These are phyloP conservation scores for Aspergillus neoniger DNA, from an alignment of 2,329 filamentous ascomycete genomes.

Conservation along the genomic window DNA sequence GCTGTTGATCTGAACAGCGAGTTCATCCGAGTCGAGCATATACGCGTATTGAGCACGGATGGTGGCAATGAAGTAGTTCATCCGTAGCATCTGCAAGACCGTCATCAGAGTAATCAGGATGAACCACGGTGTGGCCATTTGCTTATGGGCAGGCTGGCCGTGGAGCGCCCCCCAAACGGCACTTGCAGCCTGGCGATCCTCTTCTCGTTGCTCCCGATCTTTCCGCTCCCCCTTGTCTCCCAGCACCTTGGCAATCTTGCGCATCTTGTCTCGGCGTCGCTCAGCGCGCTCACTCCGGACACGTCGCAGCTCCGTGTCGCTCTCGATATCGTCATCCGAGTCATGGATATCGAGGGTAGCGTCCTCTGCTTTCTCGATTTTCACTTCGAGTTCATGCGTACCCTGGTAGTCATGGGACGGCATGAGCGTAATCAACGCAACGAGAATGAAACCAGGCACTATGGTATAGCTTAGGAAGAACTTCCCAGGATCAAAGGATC, in stretches of 20 bases:
- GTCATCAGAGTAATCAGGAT: constrained; percentile 84
- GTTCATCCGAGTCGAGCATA: constrained; percentile 64
- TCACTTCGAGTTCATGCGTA: constrained; percentile 72
- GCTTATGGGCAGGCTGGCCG: constrained; percentile 65
- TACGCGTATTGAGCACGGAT: constrained; percentile 79
- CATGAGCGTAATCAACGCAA: constrained; percentile 68
- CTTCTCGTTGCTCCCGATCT: constrained; percentile 62
- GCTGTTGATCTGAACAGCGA: constrained; percentile 71
- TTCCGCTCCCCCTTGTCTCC: constrained; percentile 63
- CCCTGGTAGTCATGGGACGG: constrained; percentile 75
- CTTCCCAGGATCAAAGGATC: constrained; percentile 50
- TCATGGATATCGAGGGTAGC: constrained; percentile 48
- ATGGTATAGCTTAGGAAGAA: constrained; percentile 74
- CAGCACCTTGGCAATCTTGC: constrained; percentile 70
- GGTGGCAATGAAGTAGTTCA: constrained; percentile 93
- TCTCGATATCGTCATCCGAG: constrained; percentile 53
- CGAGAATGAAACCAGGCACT: constrained; percentile 66
- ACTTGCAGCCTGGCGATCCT: constrained; percentile 67
- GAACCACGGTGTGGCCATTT: constrained; percentile 82
- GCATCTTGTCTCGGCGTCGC: constrained; percentile 62
- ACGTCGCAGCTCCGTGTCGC: constrained; percentile 48
- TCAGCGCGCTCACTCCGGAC: constrained; percentile 58
- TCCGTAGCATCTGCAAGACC: constrained; percentile 72
- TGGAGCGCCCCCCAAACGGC: constrained; percentile 87
- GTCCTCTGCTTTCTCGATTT: constrained; percentile 57